phyloP scores from a whole-genome alignment of 352 stramenopile genomes.

The Phytophthora hybrid region DNA sequence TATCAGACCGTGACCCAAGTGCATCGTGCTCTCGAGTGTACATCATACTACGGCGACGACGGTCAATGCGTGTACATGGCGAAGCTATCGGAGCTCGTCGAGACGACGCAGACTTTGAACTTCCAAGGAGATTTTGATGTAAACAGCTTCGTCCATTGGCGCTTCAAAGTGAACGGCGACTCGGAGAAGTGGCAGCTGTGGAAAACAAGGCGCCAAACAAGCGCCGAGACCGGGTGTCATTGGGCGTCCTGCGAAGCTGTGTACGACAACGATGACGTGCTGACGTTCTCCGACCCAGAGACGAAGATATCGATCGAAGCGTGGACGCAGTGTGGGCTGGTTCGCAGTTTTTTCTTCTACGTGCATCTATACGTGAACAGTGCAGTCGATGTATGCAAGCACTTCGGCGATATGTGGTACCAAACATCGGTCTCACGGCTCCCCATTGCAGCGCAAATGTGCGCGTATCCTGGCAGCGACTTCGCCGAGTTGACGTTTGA shows the following conservation, averaged over 20 bases:
- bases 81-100: constrained; percentile 47
- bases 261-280: constrained; percentile 17
- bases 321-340: neutral
- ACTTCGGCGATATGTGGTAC: constrained; percentile 34
- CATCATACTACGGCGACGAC: constrained; percentile 41
- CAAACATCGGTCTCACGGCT: constrained; percentile 45
- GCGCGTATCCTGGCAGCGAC: constrained; percentile 62
- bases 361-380: no score
- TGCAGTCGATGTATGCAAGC: no score
- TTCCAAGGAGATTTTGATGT: constrained; percentile 21
- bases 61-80: constrained; percentile 45
- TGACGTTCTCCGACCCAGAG: neutral
- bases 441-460: constrained; percentile 44
- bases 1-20: constrained; percentile 66
- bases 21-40: constrained; percentile 63
- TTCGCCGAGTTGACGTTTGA: constrained; percentile 76
- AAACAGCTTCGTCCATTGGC: constrained; percentile 65
- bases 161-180: constrained; percentile 59
- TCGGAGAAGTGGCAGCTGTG: constrained; percentile 56
- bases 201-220: constrained; percentile 38
- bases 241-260: constrained; percentile 15
- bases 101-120: constrained; percentile 37
- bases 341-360: no score
- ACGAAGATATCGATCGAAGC: neutral
- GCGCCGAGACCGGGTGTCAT: constrained; percentile 25